Base-by-base conservation (phyloP, 352 stramenopile species). In the Pythium periplocum region DNA sequence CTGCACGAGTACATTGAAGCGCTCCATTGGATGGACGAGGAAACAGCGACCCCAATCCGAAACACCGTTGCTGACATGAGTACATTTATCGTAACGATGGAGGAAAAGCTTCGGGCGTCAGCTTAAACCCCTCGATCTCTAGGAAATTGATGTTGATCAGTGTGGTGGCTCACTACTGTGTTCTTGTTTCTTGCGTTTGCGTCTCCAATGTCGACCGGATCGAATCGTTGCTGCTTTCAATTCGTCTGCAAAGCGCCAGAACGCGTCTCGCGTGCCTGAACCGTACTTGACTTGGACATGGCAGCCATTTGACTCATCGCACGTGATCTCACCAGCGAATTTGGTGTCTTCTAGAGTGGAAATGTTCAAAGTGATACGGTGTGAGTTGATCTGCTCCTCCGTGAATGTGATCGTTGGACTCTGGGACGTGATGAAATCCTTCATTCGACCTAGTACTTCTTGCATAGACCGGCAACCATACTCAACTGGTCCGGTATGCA, bases 1-100 rank as follows among this genome's bases (percentile, higher is more conserved):
- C 56, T 91, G 38, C 78, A 89, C 48, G 67, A 87, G 45, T 91
- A 91, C 55, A 91, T 91, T 40, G 72, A 88, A 46, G 68, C 78
- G 34, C 63, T 91, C 56, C 73, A 82, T 45, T 91, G 80, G 80
- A 85, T 89, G 74, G 70, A 86, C 8, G 80, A 83, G 37, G 62
- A 62, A 30, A n/a, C 48, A 26, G 66, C 60, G 0, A 55, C 61
- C 38, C 62, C 74, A 55, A 87, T 90, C 43, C 75, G 80, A 38
- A 87, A 86, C 55, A 89, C 74, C 1, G 68, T 91, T 44, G 65
- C 59, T 8, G 78, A 91, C 52, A 86, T 91, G 37, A 68, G 62
- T 11, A 73, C 76, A 26, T 80, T 87, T 10, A 73, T 88, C 40
- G 68, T 90, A 17, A 71, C 59, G 1, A 59, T 86, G 47, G 57